Evolutionary conservation across 129 eudicot species (phyloP).

Genomic region (Flaveria bidentis): DNA sequence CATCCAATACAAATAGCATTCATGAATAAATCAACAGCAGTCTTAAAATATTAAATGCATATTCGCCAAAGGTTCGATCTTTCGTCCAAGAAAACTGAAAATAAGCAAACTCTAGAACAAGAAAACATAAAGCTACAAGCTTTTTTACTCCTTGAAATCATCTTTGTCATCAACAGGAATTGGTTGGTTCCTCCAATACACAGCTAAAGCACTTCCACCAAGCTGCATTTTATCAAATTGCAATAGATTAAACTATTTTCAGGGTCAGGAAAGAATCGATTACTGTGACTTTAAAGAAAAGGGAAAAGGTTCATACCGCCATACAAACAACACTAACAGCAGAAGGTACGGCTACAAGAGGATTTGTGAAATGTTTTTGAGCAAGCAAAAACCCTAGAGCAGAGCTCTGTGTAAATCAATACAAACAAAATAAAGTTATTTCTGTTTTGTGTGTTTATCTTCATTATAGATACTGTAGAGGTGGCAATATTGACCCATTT

Average conservation of each 20-base stretch:
- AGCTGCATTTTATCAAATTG: constrained; percentile 50
- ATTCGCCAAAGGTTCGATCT: constrained; percentile 7
- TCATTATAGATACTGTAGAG: background rate
- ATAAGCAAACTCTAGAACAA: constrained; percentile 22
- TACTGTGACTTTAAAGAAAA: background rate
- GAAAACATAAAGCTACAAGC: constrained; percentile 22
- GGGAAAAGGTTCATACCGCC: constrained; percentile 69
- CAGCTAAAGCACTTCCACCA: constrained; percentile 98
- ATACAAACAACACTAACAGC: constrained; percentile 98
- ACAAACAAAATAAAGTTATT: constrained; percentile 6
- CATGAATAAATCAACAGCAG: constrained; percentile 13
- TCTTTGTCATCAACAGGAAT: constrained; percentile 93
- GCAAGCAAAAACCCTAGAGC: constrained; percentile 97
- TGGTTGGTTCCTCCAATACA: constrained; percentile 92
- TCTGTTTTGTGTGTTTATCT: constrained; percentile 2
- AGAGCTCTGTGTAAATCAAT: constrained; percentile 68
- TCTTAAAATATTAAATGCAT: constrained; percentile 17
- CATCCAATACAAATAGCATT: constrained; percentile 18
- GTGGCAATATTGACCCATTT: background rate
- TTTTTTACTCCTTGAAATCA: constrained; percentile 87
- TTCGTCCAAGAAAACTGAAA: background rate
- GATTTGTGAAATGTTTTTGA: constrained; percentile 94
- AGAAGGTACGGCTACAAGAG: constrained; percentile 98
- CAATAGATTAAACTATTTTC: background rate
- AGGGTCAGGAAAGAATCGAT: background rate